phyloP scores from a whole-genome alignment of 176 grass and related monocot genomes.

The Paspalum vaginatum region DNA sequence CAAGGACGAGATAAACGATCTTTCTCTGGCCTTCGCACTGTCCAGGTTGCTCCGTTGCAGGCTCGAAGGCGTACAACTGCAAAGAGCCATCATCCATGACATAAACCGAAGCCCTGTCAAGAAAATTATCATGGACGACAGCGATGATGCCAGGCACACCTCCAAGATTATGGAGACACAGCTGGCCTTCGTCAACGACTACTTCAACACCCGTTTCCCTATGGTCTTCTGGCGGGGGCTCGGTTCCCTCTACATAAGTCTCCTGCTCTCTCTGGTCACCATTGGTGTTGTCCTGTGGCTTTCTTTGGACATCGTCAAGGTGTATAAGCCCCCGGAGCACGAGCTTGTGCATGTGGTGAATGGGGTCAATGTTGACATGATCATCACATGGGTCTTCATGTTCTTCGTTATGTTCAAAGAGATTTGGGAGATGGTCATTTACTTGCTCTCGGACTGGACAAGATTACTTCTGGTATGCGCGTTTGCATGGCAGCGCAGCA shows the following conservation, averaged over 20 bases:
- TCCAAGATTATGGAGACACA: neutral
- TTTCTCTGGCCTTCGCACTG: slow-evolving; percentile 11
- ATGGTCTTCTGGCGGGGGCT: slow-evolving; percentile 22
- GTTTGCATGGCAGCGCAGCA: neutral
- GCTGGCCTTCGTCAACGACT: neutral
- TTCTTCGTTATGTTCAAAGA: neutral
- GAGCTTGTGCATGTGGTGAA: neutral
- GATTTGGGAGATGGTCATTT: slow-evolving; percentile 22
- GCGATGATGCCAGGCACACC: neutral
- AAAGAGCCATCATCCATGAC: accelerated
- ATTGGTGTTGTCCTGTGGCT: neutral
- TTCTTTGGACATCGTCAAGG: neutral
- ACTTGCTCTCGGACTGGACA: slow-evolving; percentile 13
- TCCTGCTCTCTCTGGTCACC: neutral
- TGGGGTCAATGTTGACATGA: neutral
- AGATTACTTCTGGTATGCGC: neutral
- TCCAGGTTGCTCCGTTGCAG: neutral
- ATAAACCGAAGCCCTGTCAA: slow-evolving; percentile 22
- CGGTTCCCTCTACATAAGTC: neutral
- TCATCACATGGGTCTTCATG: slow-evolving; percentile 18
- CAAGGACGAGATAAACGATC: no score
- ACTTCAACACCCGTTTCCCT: slow-evolving; percentile 26
- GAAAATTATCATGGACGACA: neutral
- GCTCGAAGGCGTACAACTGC: neutral
- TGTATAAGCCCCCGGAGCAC: neutral